Evolutionary conservation across 768 basidiomycete species (phyloP), one percentile per base, ranked within the genome.

Genomic region (Russula olivacea): DNA sequence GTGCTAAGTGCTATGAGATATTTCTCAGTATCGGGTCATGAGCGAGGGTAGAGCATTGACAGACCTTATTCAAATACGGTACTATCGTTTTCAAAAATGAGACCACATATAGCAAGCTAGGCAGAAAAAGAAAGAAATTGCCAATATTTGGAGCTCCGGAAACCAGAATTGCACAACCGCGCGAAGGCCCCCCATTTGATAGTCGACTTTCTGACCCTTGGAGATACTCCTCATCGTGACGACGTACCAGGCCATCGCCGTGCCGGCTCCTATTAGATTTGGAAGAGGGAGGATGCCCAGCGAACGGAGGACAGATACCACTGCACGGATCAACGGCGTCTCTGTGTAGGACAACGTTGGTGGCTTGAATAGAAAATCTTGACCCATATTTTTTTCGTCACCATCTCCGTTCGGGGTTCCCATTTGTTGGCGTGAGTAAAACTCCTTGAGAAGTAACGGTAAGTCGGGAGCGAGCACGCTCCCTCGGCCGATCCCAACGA

Each of bases 401-500:
- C 11, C 12, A 25, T 52, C 54, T 45, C 49, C 45, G 59, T 50
- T 15, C 19, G 25, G 34, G 11, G 28, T 32, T 19, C 53, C 52
- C 25, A n/a, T 57, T 38, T 28, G 48, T 15, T 28, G 28, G 11
- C 11, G 30, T n/a, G 57, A 19, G 30, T 48, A 47, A 32, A 32
- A 6, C 23, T 56, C 21, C 19, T 41, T 48, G 21, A 80, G 66
- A 72, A 74, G 32, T 55, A 54, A 65, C 0, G 89, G 88, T 40
- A 89, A 72, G 53, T 83, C 74, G 0, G 93, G 91, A 61, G 78
- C 78, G 9, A 84, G 72, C 21, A 90, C 73, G 0, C 91, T 80
- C 15, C 78, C 77, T 59, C 93, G 79, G 7, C 85, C 93, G 19
- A 95, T 77, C 0, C 93, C 93, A 36, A 93, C 76, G 25, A 94